Conservation (phyloP, 2,329 filamentous ascomycete species). For the Lizonia empirigonia region DNA sequence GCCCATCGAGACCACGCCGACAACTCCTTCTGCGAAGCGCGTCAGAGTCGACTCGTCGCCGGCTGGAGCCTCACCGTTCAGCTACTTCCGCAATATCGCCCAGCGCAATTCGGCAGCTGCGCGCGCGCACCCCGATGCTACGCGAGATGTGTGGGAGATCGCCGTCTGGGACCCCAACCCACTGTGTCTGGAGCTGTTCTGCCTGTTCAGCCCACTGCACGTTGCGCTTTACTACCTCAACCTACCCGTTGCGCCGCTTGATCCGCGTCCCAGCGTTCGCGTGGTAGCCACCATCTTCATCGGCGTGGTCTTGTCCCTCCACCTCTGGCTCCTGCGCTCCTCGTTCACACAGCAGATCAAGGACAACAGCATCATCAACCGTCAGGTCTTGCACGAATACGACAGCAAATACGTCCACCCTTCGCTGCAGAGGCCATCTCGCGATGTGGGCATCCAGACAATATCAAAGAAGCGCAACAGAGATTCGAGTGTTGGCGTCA, state of each 20-base stretch:
- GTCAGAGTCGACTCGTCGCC: conserved; percentile 89
- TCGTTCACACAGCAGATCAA: conserved; percentile 84
- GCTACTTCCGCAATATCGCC: conserved; percentile 71
- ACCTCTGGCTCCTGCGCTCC: conserved; percentile 74
- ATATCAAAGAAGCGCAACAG: conserved; percentile 46
- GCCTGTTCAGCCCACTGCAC: conserved; percentile 91
- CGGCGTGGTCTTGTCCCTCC: conserved; percentile 73
- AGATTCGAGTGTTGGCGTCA: conserved; percentile 47
- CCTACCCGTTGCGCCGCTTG: conserved; percentile 75
- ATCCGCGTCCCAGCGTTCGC: conserved; percentile 82
- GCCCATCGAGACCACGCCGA: conserved; percentile 74
- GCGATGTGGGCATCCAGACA: conserved; percentile 80
- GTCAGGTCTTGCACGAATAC: conserved; percentile 93
- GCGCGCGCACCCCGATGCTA: conserved; percentile 80
- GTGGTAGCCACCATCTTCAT: conserved; percentile 83
- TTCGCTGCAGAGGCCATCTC: conserved; percentile 77
- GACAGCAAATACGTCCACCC: conserved; percentile 95
- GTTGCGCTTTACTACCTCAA: conserved; percentile 89
- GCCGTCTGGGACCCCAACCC: conserved; percentile 92
- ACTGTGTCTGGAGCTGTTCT: conserved; percentile 80
- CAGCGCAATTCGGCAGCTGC: conserved; percentile 72
- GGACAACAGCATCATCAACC: conserved; percentile 82
- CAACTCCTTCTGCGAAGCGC: conserved; percentile 84
- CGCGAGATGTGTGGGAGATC: conserved; percentile 92
- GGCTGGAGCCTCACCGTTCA: conserved; percentile 75